Evolutionary conservation across 2,329 filamentous ascomycete species (phyloP).

Genomic region (Hypocreales sp.): DNA sequence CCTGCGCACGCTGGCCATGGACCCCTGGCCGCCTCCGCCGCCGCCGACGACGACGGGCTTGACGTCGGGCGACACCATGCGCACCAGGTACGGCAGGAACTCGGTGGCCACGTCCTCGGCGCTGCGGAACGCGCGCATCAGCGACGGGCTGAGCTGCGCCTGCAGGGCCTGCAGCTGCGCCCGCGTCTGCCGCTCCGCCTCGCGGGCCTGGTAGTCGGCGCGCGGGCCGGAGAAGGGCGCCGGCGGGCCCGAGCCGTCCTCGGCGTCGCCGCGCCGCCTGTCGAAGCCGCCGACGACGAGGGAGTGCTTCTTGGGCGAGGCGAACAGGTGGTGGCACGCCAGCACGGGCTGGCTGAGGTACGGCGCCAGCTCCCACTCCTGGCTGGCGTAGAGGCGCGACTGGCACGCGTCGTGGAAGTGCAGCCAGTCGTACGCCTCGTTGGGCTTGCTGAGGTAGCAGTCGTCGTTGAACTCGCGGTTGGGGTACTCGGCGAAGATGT

Average conservation of each 20-base stretch:
- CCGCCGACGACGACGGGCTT: slow-evolving; percentile 76
- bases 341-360: slow-evolving; percentile 80
- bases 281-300: slow-evolving; percentile 21
- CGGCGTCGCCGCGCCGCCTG: slow-evolving; percentile 24
- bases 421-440: slow-evolving; percentile 83
- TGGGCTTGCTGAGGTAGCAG: slow-evolving; percentile 75
- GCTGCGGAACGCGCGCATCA: slow-evolving; percentile 67
- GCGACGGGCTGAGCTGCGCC: slow-evolving; percentile 50
- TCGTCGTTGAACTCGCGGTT: slow-evolving; percentile 87
- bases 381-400: slow-evolving; percentile 60
- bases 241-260: slow-evolving; percentile 29
- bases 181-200: slow-evolving; percentile 66
- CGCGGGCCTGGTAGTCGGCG: slow-evolving; percentile 68
- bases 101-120: slow-evolving; percentile 65
- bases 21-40: slow-evolving; percentile 42
- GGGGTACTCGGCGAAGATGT: slow-evolving; percentile 79
- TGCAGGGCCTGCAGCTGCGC: slow-evolving; percentile 62
- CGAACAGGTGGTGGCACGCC: slow-evolving; percentile 85
- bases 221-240: slow-evolving; percentile 68
- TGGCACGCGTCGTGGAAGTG: slow-evolving; percentile 82
- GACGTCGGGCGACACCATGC: slow-evolving; percentile 75
- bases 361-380: slow-evolving; percentile 83
- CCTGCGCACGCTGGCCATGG: slow-evolving; percentile 73
- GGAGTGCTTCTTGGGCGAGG: slow-evolving; percentile 44
- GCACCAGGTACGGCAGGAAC: slow-evolving; percentile 69